Evolutionary conservation across 75 land plant species (phyloP).

Genomic region (Pinus tabuliformis): DNA sequence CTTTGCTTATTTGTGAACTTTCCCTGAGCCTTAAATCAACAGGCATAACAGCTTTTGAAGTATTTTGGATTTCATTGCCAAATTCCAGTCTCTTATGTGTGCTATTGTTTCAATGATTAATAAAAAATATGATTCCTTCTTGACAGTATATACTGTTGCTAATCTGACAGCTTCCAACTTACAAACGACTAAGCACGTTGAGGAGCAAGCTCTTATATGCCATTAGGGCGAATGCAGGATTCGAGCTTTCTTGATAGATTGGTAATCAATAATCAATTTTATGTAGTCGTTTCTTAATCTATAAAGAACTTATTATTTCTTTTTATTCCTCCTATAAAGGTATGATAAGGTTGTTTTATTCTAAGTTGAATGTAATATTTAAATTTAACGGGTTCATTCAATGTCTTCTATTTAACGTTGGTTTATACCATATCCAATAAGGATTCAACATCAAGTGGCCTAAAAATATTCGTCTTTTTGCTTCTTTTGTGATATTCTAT

Average conservation of each 20-base stretch:
- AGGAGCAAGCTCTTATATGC: constrained; percentile 81
- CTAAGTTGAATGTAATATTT: too few relatives aligned
- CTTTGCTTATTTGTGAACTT: neutral
- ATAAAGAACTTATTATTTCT: too few relatives aligned
- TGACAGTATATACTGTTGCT: neutral
- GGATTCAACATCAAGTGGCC: too few relatives aligned
- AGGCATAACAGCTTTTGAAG: neutral
- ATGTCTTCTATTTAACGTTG: too few relatives aligned
- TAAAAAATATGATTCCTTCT: neutral
- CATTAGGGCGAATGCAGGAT: constrained; percentile 86
- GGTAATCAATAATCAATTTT: neutral
- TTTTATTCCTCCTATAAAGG: too few relatives aligned
- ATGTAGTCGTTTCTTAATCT: neutral
- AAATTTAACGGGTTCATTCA: too few relatives aligned
- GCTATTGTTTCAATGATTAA: neutral
- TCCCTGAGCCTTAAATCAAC: neutral
- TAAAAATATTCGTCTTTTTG: too few relatives aligned
- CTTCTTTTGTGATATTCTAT: too few relatives aligned
- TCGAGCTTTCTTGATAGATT: constrained; percentile 71
- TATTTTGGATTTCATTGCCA: neutral
- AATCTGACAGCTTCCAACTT: constrained; percentile 79
- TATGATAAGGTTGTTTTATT: too few relatives aligned
- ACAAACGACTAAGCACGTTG: constrained; percentile 72
- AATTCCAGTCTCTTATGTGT: neutral
- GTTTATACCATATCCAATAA: too few relatives aligned